Percentiles rank a stretch among this genome's conserved stretches.
Evolutionary conservation across 768 basidiomycete species (phyloP).

Genomic region (Lanmaoa rubissima): DNA sequence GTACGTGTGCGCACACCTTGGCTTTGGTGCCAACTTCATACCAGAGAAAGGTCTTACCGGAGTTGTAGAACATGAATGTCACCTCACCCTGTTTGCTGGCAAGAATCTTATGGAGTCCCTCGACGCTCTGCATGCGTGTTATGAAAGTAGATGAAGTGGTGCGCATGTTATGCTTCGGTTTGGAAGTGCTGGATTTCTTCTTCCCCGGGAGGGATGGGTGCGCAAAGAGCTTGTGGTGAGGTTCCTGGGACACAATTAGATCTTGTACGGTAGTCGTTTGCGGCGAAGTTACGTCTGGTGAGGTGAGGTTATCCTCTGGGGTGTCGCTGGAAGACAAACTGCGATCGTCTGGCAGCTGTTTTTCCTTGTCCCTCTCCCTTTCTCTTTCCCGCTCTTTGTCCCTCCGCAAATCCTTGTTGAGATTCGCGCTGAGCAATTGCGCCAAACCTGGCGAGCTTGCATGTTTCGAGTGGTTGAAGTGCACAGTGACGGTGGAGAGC

Average conservation of each 20-base stretch:
- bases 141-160: conserved; percentile 93
- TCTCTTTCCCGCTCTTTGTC: conserved; percentile 37
- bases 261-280: conserved; percentile 38
- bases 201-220: conserved; percentile 42
- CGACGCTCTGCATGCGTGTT: conserved; percentile 77
- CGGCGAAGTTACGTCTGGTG: conserved; percentile 39
- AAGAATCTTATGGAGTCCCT: conserved; percentile 70
- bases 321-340: conserved; percentile 85
- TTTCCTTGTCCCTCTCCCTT: conserved; percentile 41
- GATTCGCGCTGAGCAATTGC: conserved; percentile 62
- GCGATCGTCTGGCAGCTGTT: conserved; percentile 48
- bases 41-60: conserved; percentile 83
- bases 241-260: conserved; percentile 21
- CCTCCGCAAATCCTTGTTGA: conserved; percentile 55
- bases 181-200: conserved; percentile 61
- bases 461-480: conserved; percentile 56
- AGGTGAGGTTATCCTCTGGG: conserved; percentile 52
- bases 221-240: conserved; percentile 61
- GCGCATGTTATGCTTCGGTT: conserved; percentile 89
- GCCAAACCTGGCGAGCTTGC: conserved; percentile 60
- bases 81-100: conserved; percentile 81
- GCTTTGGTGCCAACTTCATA: conserved; percentile 80
- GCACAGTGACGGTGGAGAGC: conserved; percentile 59
- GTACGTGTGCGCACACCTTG: conserved; percentile 52
- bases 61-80: conserved; percentile 85